Base-by-base conservation (phyloP, 2,329 filamentous ascomycete genomes). In the Aspergillus proliferans region DNA sequence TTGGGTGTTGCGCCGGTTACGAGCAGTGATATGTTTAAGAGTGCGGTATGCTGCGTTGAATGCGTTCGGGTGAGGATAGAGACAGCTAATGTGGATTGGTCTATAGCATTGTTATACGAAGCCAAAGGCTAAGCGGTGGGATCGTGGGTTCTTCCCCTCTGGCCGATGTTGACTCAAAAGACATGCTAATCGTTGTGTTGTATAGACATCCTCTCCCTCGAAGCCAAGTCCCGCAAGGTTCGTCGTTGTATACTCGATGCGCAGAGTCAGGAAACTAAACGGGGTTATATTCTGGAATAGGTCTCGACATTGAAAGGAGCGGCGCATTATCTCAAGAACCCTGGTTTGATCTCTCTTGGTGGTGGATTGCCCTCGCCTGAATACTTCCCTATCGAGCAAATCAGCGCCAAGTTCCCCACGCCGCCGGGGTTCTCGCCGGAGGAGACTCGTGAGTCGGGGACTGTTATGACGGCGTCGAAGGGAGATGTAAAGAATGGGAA, bases 361-460 rank as follows among this genome's bases (percentile, higher is more conserved):
- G 93, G 93, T 46, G 93, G 93, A 3, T 75, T 98, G 18, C 93
- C 93, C 3, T 91, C 88, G 12, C 82, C 87, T 52, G 85, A 92
- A 66, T 88, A 94, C 71, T 98, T 98, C 63, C 93, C 93, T n/a
- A 84, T 97, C 61, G 84, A 92, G 56, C 79, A 86, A 55, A 70
- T 97, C 45, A 79, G 78, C 54, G 71, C 95, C 70, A 87, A 85
- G 58, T 82, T 94, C 1, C 88, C 90, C 14, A 71, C 73, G 1
- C 72, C 82, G 14, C 83, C 85, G 5, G 71, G 81, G 52, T 95
- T 93, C 66, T 82, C 83, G 5, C 86, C 91, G 58, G 71, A 78
- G 26, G 84, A 85, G 47, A 84, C 83, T 1, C 69, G 74, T n/a
- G 67, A 77, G 14, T 76, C 76, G 0, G 87, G 86, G 9, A 72